These are phyloP conservation scores for Blastocystis sp. DNA, from an alignment of 352 stramenopile species.

Conservation along the genomic window DNA sequence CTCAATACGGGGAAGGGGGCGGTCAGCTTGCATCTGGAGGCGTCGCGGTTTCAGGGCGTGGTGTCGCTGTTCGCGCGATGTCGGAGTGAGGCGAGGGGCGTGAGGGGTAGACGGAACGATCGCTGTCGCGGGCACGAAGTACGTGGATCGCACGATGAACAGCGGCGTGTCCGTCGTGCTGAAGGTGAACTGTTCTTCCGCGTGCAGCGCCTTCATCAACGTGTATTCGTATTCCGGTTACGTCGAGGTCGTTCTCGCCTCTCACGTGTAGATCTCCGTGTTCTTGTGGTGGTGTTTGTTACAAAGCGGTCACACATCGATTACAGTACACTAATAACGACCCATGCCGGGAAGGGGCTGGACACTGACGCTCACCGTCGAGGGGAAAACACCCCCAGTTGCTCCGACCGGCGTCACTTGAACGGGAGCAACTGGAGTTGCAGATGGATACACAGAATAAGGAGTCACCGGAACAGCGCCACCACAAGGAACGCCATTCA, in stretches of 20 bases:
- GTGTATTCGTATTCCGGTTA: not conserved
- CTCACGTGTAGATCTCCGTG: not conserved
- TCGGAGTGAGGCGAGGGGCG: not conserved
- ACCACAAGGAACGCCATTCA: no score
- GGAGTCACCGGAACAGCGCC: no score
- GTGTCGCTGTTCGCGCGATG: not conserved
- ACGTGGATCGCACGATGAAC: not conserved
- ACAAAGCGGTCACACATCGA: not conserved
- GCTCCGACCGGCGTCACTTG: not conserved
- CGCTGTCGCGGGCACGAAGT: not conserved
- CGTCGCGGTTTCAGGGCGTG: not conserved
- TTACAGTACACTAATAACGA: not conserved
- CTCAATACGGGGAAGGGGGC: not conserved
- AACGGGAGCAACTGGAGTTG: not conserved
- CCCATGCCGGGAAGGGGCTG: not conserved
- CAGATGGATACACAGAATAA: not conserved
- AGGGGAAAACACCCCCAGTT: not conserved
- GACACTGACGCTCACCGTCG: not conserved
- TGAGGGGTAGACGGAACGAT: conserved; percentile 1
- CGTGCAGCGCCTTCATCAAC: not conserved
- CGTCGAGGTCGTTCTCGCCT: not conserved
- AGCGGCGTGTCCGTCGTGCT: not conserved
- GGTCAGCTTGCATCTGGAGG: not conserved
- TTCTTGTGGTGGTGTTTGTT: not conserved
- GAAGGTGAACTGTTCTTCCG: not conserved